These are phyloP conservation scores for Limtongia smithiae DNA, from an alignment of 805 yeast species.

Conservation along the genomic window DNA sequence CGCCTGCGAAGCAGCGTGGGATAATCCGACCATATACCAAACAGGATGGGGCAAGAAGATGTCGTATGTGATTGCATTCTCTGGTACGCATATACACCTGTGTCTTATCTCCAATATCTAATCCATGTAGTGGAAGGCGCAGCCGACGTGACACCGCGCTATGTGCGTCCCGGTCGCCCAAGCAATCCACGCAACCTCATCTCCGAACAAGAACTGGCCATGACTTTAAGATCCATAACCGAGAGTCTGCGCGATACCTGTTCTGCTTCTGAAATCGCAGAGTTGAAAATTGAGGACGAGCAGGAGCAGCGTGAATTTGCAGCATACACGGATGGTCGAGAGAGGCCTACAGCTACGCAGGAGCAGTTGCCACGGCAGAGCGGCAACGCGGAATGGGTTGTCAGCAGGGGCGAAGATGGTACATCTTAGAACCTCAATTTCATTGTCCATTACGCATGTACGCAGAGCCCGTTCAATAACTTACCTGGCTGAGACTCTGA, in stretches of 20 bases:
- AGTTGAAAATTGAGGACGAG: conserved; percentile 41
- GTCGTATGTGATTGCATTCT: conserved; percentile 79
- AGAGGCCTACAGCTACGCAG: conserved; percentile 12
- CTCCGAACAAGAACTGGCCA: conserved; percentile 41
- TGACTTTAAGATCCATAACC: conserved; percentile 40
- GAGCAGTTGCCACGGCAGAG: conserved; percentile 57
- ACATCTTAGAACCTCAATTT: not conserved
- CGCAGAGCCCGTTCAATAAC: not conserved
- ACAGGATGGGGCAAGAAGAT: conserved; percentile 90
- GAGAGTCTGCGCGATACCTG: conserved; percentile 35
- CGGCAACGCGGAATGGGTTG: conserved; percentile 74
- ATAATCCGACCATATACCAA: conserved; percentile 72
- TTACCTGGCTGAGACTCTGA: not conserved
- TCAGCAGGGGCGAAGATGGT: conserved; percentile 79
- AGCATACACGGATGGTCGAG: conserved; percentile 9
- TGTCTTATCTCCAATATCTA: not conserved
- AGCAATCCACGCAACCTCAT: conserved; percentile 49
- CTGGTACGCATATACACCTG: conserved; percentile 34
- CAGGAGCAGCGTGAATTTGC: conserved; percentile 36
- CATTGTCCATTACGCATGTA: too few relatives aligned
- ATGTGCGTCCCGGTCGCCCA: conserved; percentile 48
- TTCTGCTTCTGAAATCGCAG: conserved; percentile 40
- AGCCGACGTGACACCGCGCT: conserved; percentile 66
- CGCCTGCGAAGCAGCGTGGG: conserved; percentile 81
- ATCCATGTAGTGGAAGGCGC: conserved; percentile 44